Evolutionary conservation across 2,329 filamentous ascomycete species (phyloP).

Genomic region (Neurospora crassa): DNA sequence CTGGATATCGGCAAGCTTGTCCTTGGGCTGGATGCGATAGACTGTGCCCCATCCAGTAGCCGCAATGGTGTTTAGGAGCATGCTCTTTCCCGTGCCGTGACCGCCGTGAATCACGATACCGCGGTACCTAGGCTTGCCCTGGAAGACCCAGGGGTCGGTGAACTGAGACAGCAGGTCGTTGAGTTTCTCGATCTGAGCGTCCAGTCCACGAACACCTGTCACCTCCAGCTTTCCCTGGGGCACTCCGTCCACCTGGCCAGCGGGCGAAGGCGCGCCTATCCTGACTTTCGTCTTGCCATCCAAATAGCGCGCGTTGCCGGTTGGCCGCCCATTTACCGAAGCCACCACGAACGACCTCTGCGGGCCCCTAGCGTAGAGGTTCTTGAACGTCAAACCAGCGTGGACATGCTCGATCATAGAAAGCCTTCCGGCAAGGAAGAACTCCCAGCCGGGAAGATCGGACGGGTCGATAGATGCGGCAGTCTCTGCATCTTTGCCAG

Average conservation of each 20-base stretch:
- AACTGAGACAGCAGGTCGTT: conserved; percentile 57
- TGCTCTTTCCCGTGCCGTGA: conserved; percentile 74
- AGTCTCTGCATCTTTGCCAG: neutral
- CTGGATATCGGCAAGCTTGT: conserved; percentile 50
- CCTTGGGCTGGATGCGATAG: conserved; percentile 46
- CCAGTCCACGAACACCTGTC: conserved; percentile 57
- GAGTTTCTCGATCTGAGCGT: conserved; percentile 51
- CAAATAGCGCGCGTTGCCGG: conserved; percentile 30
- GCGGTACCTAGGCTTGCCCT: conserved; percentile 22
- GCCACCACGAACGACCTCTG: conserved; percentile 51
- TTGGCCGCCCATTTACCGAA: conserved; percentile 43
- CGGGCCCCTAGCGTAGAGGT: conserved; percentile 43
- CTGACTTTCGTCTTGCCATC: conserved; percentile 24
- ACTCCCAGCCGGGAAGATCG: conserved; percentile 28
- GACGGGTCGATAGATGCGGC: conserved; percentile 21
- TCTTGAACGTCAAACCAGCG: conserved; percentile 61
- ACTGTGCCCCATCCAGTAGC: conserved; percentile 62
- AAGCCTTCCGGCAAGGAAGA: conserved; percentile 22
- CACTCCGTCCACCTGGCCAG: conserved; percentile 6
- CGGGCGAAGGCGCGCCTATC: conserved; percentile 19
- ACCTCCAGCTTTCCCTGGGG: conserved; percentile 31
- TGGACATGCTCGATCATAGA: conserved; percentile 54
- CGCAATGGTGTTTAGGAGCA: conserved; percentile 60
- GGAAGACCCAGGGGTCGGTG: conserved; percentile 25
- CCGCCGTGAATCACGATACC: conserved; percentile 72